These are phyloP conservation scores for Herpomyces periplanetae DNA, from an alignment of 2,329 filamentous ascomycete species.

Conservation along the genomic window DNA sequence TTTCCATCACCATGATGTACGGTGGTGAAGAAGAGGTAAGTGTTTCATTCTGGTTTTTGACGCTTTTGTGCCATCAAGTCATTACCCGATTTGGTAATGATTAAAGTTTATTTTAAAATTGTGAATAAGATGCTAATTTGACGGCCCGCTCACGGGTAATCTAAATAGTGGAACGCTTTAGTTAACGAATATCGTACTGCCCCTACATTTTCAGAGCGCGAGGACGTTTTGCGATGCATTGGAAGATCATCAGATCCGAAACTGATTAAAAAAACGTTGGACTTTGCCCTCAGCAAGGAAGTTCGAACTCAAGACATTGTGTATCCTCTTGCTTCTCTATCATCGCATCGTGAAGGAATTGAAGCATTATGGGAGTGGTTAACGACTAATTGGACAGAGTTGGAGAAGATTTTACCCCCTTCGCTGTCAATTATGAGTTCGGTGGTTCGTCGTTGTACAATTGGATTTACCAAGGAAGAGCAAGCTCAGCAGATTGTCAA, in stretches of 20 bases:
- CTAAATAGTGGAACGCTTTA: conserved; percentile 25
- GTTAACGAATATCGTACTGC: conserved; percentile 34
- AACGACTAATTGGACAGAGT: conserved; percentile 49
- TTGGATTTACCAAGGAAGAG: conserved; percentile 32
- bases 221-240: conserved; percentile 46
- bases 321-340: conserved; percentile 39
- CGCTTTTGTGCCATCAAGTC: conserved; percentile 1
- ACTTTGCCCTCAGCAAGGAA: conserved; percentile 31
- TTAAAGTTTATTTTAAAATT: no score
- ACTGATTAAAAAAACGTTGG: conserved; percentile 36
- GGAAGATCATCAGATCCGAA: conserved; percentile 37
- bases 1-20: conserved; percentile 41
- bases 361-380: conserved; percentile 46
- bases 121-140: no score
- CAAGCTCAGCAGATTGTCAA: conserved; percentile 33
- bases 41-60: conserved; percentile 1
- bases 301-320: conserved; percentile 87
- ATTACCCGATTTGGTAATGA: conserved; percentile 1
- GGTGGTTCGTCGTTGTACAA: conserved; percentile 44
- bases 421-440: conserved; percentile 46
- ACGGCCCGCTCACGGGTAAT: no score
- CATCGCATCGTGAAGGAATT: conserved; percentile 35
- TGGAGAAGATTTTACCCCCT: conserved; percentile 48
- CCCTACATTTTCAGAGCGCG: conserved; percentile 49
- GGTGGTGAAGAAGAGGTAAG: conserved; percentile 42